A percentile compares a stretch with the other conserved stretches of the same genome.
These are phyloP conservation scores for Calonectria hawksworthii DNA, from an alignment of 2,329 filamentous ascomycete genomes.

Conservation along the genomic window DNA sequence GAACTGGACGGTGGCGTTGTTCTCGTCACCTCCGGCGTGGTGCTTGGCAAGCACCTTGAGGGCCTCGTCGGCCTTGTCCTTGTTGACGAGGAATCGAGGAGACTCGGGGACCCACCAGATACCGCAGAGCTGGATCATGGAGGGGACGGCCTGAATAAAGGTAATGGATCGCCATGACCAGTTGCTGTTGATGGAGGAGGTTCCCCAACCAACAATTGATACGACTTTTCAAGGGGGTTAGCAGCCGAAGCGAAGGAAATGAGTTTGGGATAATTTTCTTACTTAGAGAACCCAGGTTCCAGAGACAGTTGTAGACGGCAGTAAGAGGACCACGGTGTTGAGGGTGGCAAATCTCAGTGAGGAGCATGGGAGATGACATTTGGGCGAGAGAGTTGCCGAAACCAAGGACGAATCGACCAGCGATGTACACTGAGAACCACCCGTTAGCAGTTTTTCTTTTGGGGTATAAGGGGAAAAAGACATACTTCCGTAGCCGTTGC, in stretches of 20 bases:
- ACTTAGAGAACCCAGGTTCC: slow-evolving; percentile 71
- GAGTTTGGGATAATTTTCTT: slow-evolving; percentile 18
- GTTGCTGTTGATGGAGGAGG: slow-evolving; percentile 67
- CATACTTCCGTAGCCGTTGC: slow-evolving; percentile 59
- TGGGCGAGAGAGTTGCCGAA: slow-evolving; percentile 77
- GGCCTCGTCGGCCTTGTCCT: slow-evolving; percentile 74
- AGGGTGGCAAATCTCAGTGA: slow-evolving; percentile 77
- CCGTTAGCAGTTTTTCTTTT: background rate
- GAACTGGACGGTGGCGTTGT: slow-evolving; percentile 74
- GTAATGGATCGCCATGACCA: slow-evolving; percentile 79
- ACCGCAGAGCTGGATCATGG: slow-evolving; percentile 72
- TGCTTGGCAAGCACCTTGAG: slow-evolving; percentile 72
- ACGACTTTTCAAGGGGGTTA: slow-evolving; percentile 55
- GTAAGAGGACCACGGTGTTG: slow-evolving; percentile 77
- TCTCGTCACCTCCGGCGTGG: slow-evolving; percentile 72
- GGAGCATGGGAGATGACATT: slow-evolving; percentile 73
- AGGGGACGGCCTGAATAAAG: slow-evolving; percentile 74
- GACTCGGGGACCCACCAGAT: slow-evolving; percentile 79
- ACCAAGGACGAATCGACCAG: slow-evolving; percentile 62
- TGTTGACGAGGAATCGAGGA: slow-evolving; percentile 74
- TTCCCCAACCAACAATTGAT: slow-evolving; percentile 75
- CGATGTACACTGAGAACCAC: slow-evolving; percentile 52
- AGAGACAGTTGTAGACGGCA: slow-evolving; percentile 77
- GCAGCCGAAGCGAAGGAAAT: background rate
- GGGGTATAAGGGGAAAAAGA: slow-evolving; percentile 8